phyloP scores from a whole-genome alignment of 2,329 filamentous ascomycete genomes.

The Pseudogymnoascus sp. region DNA sequence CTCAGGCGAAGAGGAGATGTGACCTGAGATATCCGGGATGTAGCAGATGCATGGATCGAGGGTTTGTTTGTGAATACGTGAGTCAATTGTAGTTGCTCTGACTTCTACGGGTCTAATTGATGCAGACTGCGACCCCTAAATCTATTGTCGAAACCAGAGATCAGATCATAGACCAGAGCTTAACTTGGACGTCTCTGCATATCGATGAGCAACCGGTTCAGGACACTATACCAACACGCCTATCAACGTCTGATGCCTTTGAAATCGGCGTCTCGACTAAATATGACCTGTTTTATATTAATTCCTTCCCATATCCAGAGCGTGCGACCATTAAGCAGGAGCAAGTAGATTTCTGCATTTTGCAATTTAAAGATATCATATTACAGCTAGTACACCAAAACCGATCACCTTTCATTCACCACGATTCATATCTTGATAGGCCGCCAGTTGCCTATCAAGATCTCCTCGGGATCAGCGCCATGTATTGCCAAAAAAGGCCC shows the following conservation, averaged over 20 bases:
- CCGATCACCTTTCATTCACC: slow-evolving; percentile 19
- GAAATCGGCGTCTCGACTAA: background rate
- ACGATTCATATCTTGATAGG: slow-evolving; percentile 8
- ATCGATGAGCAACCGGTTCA: background rate
- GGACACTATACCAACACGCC: background rate
- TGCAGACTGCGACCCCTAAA: background rate
- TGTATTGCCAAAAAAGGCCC: slow-evolving; percentile 15
- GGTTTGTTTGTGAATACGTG: slow-evolving; percentile 18
- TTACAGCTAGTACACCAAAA: slow-evolving; percentile 11
- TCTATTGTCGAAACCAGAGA: background rate
- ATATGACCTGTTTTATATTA: slow-evolving; percentile 10
- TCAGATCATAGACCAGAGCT: background rate
- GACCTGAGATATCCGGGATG: slow-evolving; percentile 19
- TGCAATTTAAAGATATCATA: slow-evolving; percentile 14
- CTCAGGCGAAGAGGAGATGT: slow-evolving; percentile 21
- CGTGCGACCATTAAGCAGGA: background rate
- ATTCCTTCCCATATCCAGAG: slow-evolving; percentile 11
- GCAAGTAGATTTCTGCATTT: slow-evolving; percentile 12
- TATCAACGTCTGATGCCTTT: background rate
- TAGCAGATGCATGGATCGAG: slow-evolving; percentile 15
- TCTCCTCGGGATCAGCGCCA: slow-evolving; percentile 13
- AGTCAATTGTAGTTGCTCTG: slow-evolving; percentile 6
- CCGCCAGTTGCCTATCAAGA: slow-evolving; percentile 17
- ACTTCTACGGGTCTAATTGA: background rate
- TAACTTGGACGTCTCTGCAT: background rate